Percentiles rank a stretch among this genome's conserved stretches.
These are phyloP conservation scores for Mycena sp. DNA, from an alignment of 1,284 basidiomycete genomes.

Conservation along the genomic window DNA sequence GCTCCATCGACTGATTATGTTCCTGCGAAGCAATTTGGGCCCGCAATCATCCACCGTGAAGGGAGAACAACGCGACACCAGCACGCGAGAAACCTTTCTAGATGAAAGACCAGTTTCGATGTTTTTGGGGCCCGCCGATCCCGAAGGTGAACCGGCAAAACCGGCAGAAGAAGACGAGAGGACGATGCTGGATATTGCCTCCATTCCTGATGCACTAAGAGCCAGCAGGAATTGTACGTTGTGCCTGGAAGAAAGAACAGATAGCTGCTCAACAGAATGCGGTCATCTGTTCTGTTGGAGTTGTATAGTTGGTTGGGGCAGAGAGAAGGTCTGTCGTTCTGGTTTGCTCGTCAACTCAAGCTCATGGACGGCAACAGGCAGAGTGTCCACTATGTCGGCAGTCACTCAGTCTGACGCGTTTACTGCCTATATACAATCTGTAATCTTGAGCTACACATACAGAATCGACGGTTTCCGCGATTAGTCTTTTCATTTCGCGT, in stretches of 20 bases:
- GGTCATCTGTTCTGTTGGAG: slow-evolving; percentile 96
- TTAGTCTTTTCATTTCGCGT: slow-evolving; percentile 8
- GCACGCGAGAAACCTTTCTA: slow-evolving; percentile 62
- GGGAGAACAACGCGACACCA: slow-evolving; percentile 34
- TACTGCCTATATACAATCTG: slow-evolving; percentile 88
- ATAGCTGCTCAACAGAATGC: slow-evolving; percentile 90
- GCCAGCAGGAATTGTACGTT: slow-evolving; percentile 84
- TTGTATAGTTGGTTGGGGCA: slow-evolving; percentile 89
- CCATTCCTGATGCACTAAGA: slow-evolving; percentile 60
- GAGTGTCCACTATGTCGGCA: slow-evolving; percentile 93
- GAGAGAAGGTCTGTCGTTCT: slow-evolving; percentile 75
- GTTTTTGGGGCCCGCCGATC: slow-evolving; percentile 62
- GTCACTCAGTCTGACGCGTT: slow-evolving; percentile 72
- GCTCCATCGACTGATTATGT: slow-evolving; percentile 65
- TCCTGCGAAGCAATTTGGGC: slow-evolving; percentile 46
- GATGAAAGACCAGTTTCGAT: slow-evolving; percentile 71
- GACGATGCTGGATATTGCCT: slow-evolving; percentile 68
- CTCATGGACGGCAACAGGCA: slow-evolving; percentile 50
- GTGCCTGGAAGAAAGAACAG: slow-evolving; percentile 84
- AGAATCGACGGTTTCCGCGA: slow-evolving; percentile 15
- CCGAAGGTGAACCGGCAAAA: slow-evolving; percentile 60
- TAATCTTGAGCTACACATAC: slow-evolving; percentile 44
- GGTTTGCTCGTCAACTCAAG: neutral
- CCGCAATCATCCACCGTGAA: slow-evolving; percentile 32
- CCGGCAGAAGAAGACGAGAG: slow-evolving; percentile 74